phyloP scores from a whole-genome alignment of 805 yeast genomes.

The Ogataea glucozyma region DNA sequence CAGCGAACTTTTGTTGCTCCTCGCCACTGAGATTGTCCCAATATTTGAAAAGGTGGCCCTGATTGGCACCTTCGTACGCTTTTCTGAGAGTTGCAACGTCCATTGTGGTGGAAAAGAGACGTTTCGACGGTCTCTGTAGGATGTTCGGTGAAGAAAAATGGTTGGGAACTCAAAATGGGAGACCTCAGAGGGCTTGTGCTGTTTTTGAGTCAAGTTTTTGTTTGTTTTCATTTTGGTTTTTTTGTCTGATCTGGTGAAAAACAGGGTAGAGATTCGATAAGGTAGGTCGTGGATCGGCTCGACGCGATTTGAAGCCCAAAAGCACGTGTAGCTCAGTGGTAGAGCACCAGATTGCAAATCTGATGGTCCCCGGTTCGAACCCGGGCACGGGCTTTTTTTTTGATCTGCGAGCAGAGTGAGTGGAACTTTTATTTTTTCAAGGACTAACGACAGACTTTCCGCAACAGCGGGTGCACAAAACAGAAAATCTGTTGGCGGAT shows the following conservation, averaged over 20 bases:
- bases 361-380: too few species aligned
- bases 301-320: too few species aligned
- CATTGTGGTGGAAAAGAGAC: constrained; percentile 1
- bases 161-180: too few species aligned
- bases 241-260: constrained; percentile 3
- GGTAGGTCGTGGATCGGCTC: constrained; percentile 1
- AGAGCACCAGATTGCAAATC: too few species aligned
- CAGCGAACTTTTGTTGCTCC: constrained; percentile 40
- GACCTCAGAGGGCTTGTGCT: background rate
- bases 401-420: too few species aligned
- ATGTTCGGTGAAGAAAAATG: background rate
- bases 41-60: constrained; percentile 52
- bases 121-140: background rate
- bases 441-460: too few species aligned
- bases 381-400: too few species aligned
- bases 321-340: too few species aligned
- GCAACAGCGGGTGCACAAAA: too few species aligned
- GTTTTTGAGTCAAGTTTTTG: background rate
- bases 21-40: constrained; percentile 41
- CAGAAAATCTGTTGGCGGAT: too few species aligned
- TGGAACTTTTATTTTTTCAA: too few species aligned
- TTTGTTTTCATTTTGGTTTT: background rate
- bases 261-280: background rate
- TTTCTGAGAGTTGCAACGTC: constrained; percentile 14
- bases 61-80: constrained; percentile 47